Base-by-base conservation (phyloP, 495 filamentous ascomycete genomes). In the Podospora didyma region DNA sequence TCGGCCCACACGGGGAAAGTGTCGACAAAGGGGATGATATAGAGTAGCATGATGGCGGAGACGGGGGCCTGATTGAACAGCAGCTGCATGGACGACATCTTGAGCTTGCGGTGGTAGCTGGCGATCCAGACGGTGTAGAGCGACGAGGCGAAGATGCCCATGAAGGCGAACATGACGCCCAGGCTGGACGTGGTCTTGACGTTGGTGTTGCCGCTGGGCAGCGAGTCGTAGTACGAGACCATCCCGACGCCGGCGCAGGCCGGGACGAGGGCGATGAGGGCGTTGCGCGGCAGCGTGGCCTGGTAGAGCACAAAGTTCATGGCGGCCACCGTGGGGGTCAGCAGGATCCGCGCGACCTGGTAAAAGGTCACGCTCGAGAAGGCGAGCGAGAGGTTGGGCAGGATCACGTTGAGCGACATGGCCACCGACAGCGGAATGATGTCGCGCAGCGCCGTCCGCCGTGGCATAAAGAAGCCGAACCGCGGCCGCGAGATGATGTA, bases 321-420 rank as follows among this genome's bases (percentile, higher is more conserved):
- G 10, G 81, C 59, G 7, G 85, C 87, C 5, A 88, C 85, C 28
- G 76, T 79, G 3, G 87, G 87, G 7, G 87, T 89, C 22, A 90
- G 79, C 31, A 89, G 75, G 52, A 90, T 85, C 20, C 87, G 81
- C 17, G 84, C 85, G 51, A 89, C 79, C 62, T 90, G 87, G 65
- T 90, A 89, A 65, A 89, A 89, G 53, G 86, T 87, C 24, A 90
- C 81, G 45, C 83, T 81, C 19, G 86, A 89, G 62, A 83, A 84
- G 52, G 86, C 85, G 9, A 90, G 75, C 4, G 85, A 88, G 10
- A 88, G 72, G 64, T 90, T 90, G 24, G 85, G 86, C n/a, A 89
- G 75, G 62, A 90, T 83, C 54, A 90, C 85, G 68, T 89, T 88
- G 52, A 86, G 71, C 37, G 80, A 77, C 85, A 89, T 89, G 64